Evolutionary conservation across 2,329 filamentous ascomycete species (phyloP).

Genomic region (Colletotrichum karsti): DNA sequence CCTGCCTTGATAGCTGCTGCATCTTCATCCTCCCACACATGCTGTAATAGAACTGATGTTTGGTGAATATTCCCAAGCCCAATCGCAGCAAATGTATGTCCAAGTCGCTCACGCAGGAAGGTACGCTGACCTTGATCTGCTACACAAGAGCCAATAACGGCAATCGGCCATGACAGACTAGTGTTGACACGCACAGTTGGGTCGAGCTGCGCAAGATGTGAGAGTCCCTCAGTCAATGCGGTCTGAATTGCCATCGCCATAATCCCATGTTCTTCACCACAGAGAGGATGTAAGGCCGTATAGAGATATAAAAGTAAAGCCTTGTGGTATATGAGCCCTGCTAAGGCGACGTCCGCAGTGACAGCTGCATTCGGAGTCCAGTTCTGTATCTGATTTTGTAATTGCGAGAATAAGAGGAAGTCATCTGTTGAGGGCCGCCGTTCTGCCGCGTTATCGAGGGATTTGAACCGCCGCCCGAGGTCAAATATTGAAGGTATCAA

Average conservation of each 20-base stretch:
- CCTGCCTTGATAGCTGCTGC: slow-evolving; percentile 31
- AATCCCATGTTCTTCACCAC: neutral
- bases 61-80: neutral
- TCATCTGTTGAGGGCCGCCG: neutral
- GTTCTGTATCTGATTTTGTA: neutral
- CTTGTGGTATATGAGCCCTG: neutral
- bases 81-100: neutral
- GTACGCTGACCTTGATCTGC: slow-evolving; percentile 43
- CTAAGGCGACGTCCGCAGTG: neutral
- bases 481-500: slow-evolving; percentile 50
- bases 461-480: slow-evolving; percentile 42
- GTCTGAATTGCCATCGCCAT: neutral
- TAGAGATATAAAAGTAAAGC: neutral
- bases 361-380: neutral
- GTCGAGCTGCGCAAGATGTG: slow-evolving; percentile 36
- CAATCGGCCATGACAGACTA: slow-evolving; percentile 48
- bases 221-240: neutral
- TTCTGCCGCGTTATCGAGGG: neutral
- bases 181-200: slow-evolving; percentile 46
- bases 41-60: slow-evolving; percentile 42
- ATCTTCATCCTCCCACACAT: slow-evolving; percentile 46
- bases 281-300: neutral
- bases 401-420: neutral
- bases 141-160: slow-evolving; percentile 47
- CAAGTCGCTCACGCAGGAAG: slow-evolving; percentile 20